Conservation (phyloP, 331 rosid species). For the Spiraea crenata region DNA sequence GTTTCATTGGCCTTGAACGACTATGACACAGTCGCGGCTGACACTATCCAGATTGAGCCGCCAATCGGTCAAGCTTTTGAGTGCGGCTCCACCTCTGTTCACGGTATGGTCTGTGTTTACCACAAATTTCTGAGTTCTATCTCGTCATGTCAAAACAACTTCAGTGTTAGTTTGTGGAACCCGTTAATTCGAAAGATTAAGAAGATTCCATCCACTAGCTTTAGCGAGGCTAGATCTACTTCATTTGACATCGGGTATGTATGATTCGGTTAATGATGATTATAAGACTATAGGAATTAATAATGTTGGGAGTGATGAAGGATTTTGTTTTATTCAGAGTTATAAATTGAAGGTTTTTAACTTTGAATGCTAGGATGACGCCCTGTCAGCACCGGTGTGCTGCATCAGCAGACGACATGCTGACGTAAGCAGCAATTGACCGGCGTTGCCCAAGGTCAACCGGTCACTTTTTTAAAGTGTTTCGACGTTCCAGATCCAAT, state of each 20-base stretch:
- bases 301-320: no score
- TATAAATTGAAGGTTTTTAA: not conserved
- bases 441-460: no score
- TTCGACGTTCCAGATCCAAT: no score
- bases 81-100: not conserved
- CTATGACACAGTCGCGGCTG: not conserved
- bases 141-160: not conserved
- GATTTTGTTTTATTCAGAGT: no score
- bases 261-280: not conserved
- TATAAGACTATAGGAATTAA: not conserved
- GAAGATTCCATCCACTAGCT: not conserved
- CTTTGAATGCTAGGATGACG: not conserved
- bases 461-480: no score
- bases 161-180: not conserved
- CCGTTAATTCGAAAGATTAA: not conserved
- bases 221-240: not conserved
- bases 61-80: not conserved
- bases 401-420: no score
- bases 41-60: not conserved
- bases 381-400: no score
- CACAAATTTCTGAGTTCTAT: no score
- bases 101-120: not conserved
- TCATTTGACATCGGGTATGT: not conserved
- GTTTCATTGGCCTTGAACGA: not conserved
- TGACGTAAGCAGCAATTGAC: no score